Base-by-base conservation (phyloP, 2,329 filamentous ascomycete species). In the Botrytis hyacinthi region DNA sequence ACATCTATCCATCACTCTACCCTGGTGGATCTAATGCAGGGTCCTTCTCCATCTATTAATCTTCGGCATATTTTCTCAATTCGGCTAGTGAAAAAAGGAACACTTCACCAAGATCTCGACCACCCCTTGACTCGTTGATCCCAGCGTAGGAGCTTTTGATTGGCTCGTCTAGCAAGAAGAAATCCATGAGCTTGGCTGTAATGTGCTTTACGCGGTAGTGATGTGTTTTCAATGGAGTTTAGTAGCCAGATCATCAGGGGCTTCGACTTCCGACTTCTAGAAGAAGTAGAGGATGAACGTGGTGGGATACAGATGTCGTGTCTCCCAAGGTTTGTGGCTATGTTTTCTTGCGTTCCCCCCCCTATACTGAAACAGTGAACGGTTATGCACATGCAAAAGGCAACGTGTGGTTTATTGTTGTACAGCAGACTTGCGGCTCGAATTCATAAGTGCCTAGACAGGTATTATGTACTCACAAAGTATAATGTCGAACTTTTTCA, bases 91-190 rank as follows among this genome's bases (percentile, higher is more conserved):
- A 42, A 5, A 10, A 4, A 57, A 57, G 51, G 22, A 62, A 62
- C 60, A 62, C 60, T 62, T 62, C 60, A 62, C 37, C 35, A 16
- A 40, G 51, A 18, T 61, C 60, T 42, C 35, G 26, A 62, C 35
- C 59, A 61, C 60, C 60, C 57, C 60, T 62, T 62, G 60, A 62
- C 60, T 62, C 60, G 35, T n/a, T 62, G 35, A 42, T 37, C 32
- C 20, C 35, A 40, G 7, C 26, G 4, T 1, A 16, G 12, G 10
- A 61, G 4, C 12, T n/a, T n/a, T 40, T 61, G 26, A 61, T 40
- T 61, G 35, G 59, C 7, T 62, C 59, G 59, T 61, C 37, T 40
- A n/a, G 8, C 51, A 57, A 16, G 6, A 22, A 62, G 26, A 42
- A 40, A n/a, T 3, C 32, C 22, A 26, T 42, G 60, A 42, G 22